Conservation (phyloP, 306 rosid genomes). For the Vigna unguiculata region DNA sequence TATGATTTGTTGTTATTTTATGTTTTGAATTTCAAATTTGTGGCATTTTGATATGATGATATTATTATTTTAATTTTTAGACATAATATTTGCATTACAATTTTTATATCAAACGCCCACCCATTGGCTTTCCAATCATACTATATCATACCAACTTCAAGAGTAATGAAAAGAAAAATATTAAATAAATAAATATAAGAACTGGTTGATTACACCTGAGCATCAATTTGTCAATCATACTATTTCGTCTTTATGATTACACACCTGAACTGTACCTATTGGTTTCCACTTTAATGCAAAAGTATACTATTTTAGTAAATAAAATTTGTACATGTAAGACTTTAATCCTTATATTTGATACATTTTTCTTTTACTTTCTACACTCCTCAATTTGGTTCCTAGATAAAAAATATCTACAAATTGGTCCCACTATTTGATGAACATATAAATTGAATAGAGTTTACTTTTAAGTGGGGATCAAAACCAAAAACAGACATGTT, state of each 20-base stretch:
- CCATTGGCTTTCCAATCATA: too few species aligned
- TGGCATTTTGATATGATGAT: too few species aligned
- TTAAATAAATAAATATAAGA: slow-evolving; percentile 26
- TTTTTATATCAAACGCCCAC: too few species aligned
- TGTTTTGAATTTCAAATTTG: too few species aligned
- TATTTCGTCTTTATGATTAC: slow-evolving; percentile 26
- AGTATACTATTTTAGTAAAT: slow-evolving; percentile 23
- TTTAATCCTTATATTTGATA: not conserved
- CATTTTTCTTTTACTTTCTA: not conserved
- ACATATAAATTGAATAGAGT: not conserved
- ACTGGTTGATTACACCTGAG: slow-evolving; percentile 1
- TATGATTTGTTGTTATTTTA: too few species aligned
- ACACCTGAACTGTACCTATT: not conserved
- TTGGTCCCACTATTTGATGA: not conserved
- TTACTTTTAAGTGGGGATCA: not conserved
- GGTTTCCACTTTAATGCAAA: slow-evolving; percentile 19
- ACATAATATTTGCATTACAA: too few species aligned
- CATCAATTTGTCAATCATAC: slow-evolving; percentile 13
- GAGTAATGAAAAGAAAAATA: not conserved
- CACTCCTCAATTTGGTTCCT: not conserved
- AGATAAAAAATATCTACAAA: not conserved
- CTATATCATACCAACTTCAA: too few species aligned
- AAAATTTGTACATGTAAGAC: not conserved
- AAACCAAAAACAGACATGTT: not conserved
- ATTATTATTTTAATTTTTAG: too few species aligned